phyloP scores from a whole-genome alignment of 2,329 filamentous ascomycete species.

The Emergomyces orientalis region DNA sequence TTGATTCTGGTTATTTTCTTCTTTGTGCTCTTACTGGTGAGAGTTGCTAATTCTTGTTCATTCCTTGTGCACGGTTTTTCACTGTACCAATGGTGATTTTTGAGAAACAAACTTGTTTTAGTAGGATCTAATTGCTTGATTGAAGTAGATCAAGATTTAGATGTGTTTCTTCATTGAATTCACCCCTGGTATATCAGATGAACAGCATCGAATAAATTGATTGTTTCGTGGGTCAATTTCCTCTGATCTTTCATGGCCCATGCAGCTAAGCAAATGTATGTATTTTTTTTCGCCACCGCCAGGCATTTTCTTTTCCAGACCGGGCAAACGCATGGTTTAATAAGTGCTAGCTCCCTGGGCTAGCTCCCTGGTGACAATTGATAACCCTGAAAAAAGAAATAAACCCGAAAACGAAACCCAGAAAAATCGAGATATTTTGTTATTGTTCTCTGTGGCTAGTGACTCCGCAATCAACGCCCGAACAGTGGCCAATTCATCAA shows the following conservation, averaged over 20 bases:
- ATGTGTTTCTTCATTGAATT: background rate
- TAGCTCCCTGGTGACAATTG: background rate
- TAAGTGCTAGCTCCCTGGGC: background rate
- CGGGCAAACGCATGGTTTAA: background rate
- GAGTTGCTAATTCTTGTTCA: background rate
- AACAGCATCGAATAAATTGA: background rate
- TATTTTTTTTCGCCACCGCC: background rate
- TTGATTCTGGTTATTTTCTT: background rate
- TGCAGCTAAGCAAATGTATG: background rate
- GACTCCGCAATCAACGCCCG: background rate
- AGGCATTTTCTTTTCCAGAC: background rate
- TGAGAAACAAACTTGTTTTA: background rate
- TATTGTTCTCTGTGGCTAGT: no score
- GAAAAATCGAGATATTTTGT: background rate
- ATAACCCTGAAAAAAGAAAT: background rate
- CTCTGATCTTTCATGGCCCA: background rate
- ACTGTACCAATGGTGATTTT: background rate
- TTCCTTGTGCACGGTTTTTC: no score
- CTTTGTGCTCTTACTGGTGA: background rate
- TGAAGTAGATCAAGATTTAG: background rate
- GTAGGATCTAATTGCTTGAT: background rate
- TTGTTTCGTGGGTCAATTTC: background rate
- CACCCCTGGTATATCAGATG: background rate
- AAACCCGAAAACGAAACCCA: background rate
- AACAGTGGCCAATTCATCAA: background rate